Conservation (phyloP, 306 rosid genomes). For the Castanospermum australe region DNA sequence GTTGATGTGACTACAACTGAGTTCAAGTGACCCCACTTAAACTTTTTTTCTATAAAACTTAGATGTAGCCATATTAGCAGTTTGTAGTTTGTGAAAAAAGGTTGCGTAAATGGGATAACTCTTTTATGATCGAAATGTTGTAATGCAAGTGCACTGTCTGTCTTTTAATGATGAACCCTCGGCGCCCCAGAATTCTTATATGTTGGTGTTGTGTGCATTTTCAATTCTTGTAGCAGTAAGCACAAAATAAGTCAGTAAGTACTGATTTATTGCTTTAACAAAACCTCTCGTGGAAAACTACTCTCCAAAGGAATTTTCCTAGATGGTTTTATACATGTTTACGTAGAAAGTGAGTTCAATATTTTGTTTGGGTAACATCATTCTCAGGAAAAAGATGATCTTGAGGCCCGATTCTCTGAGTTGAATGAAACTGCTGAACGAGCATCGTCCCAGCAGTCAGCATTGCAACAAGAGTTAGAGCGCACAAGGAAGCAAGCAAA, state of each 20-base stretch:
- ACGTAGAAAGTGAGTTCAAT: conserved; percentile 31
- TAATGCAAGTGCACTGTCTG: conserved; percentile 2
- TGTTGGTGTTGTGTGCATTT: not conserved
- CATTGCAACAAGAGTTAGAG: conserved; percentile 90
- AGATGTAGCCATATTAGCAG: not conserved
- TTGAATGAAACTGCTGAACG: conserved; percentile 78
- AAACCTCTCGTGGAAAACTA: not conserved
- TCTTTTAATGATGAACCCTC: conserved; percentile 5
- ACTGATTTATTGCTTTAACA: conserved; percentile 23
- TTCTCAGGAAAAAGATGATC: conserved; percentile 92
- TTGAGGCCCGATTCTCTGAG: conserved; percentile 68
- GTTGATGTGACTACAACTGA: too few relatives aligned
- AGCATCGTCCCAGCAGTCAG: conserved; percentile 71
- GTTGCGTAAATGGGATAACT: not conserved
- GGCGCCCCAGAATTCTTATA: not conserved
- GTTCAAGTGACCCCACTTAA: not conserved
- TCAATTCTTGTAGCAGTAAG: not conserved
- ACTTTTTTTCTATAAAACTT: not conserved
- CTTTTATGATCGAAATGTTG: conserved; percentile 8
- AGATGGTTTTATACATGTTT: conserved; percentile 11
- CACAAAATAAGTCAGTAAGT: conserved; percentile 6
- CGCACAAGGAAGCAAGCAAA: conserved; percentile 97
- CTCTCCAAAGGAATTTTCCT: not conserved
- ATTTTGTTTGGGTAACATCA: conserved; percentile 33
- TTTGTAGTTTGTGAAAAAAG: too few relatives aligned